Evolutionary conservation across 78 protist species (phyloP).

Genomic region (Protostelium mycophagum): DNA sequence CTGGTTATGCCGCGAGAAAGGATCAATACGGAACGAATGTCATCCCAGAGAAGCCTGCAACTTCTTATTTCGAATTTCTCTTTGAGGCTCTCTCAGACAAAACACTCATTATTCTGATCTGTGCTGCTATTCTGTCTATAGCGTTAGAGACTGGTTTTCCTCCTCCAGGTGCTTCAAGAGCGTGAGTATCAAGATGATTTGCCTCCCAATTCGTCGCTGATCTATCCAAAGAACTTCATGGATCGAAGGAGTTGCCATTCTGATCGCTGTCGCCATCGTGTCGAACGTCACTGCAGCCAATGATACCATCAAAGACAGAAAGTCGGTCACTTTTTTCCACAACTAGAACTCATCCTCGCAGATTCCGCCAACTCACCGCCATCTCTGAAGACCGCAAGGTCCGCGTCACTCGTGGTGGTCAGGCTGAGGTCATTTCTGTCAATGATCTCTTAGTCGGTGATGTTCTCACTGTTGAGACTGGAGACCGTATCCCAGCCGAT

Average conservation of each 20-base stretch:
- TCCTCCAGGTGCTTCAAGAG: neutral
- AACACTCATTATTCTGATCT: conserved; percentile 72
- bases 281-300: conserved; percentile 78
- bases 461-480: conserved; percentile 63
- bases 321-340: too few species aligned
- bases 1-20: conserved; percentile 4
- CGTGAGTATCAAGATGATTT: conserved; percentile 12
- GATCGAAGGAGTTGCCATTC: conserved; percentile 92
- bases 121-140: conserved; percentile 73
- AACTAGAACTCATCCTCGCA: too few species aligned
- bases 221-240: conserved; percentile 51
- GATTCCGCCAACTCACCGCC: conserved; percentile 64
- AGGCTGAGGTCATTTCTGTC: conserved; percentile 21
- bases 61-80: conserved; percentile 30
- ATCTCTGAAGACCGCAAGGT: conserved; percentile 27
- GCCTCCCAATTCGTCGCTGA: conserved; percentile 32
- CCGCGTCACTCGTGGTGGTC: conserved; percentile 65
- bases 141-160: conserved; percentile 23
- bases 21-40: conserved; percentile 32
- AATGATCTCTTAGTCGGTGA: conserved; percentile 87
- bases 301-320: conserved; percentile 87
- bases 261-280: conserved; percentile 87
- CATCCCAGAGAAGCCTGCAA: conserved; percentile 50
- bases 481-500: conserved; percentile 82
- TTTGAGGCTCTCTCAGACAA: conserved; percentile 75